phyloP scores from a whole-genome alignment of 2,329 filamentous ascomycete genomes.

The Ophiognomonia clavigignenti-juglandacearum region DNA sequence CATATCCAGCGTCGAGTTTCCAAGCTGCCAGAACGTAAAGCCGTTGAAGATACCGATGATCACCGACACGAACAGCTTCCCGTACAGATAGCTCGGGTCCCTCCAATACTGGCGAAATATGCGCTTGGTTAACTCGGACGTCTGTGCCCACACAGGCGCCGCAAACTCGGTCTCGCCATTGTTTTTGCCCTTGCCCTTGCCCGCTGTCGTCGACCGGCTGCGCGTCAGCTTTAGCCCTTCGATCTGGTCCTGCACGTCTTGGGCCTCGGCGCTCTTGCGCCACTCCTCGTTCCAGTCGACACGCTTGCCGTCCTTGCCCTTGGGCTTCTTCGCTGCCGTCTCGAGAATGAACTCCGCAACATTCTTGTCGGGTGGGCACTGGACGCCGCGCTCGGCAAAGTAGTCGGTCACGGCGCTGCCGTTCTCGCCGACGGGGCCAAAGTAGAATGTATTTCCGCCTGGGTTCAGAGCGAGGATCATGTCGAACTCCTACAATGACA shows the following conservation, averaged over 20 bases:
- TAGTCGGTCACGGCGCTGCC: slow-evolving; percentile 48
- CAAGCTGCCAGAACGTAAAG: slow-evolving; percentile 65
- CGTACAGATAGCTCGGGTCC: slow-evolving; percentile 56
- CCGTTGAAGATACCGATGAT: slow-evolving; percentile 53
- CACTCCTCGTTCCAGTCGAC: slow-evolving; percentile 34
- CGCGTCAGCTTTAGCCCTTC: slow-evolving; percentile 38
- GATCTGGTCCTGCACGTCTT: slow-evolving; percentile 27
- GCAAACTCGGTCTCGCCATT: slow-evolving; percentile 47
- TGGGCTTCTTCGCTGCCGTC: slow-evolving; percentile 26
- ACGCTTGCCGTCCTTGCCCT: slow-evolving; percentile 41
- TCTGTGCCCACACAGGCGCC: slow-evolving; percentile 52
- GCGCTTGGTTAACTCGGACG: slow-evolving; percentile 48
- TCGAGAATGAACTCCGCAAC: slow-evolving; percentile 63
- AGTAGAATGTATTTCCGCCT: slow-evolving; percentile 65
- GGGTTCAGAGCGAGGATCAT: slow-evolving; percentile 53
- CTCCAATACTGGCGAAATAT: slow-evolving; percentile 62
- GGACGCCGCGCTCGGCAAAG: slow-evolving; percentile 55
- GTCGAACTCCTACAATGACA: slow-evolving; percentile 35
- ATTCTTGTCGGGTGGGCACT: slow-evolving; percentile 46
- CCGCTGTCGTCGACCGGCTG: slow-evolving; percentile 40
- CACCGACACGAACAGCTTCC: slow-evolving; percentile 37
- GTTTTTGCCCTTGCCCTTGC: slow-evolving; percentile 22
- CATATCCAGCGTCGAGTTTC: slow-evolving; percentile 54
- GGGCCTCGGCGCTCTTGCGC: slow-evolving; percentile 28
- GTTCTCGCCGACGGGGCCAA: slow-evolving; percentile 65